Base-by-base conservation (phyloP, 2,329 filamentous ascomycete genomes). In the Monilinia aucupariae region DNA sequence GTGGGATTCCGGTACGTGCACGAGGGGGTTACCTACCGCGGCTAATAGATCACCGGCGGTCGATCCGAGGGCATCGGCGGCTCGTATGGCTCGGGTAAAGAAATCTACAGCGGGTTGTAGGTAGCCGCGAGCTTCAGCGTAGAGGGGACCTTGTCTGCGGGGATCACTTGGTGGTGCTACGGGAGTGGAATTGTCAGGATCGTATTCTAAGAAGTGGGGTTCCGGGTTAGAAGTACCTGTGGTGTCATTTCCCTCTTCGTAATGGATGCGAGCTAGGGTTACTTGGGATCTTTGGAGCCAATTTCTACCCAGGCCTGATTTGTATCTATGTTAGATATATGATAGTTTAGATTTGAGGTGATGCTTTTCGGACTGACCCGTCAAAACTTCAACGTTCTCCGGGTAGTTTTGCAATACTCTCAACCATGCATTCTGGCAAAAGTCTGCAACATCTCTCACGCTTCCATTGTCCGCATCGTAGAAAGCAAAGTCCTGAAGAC, bases 201-300 rank as follows among this genome's bases (percentile, higher is more conserved):
- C 20, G 13, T 45, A 47, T 17, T 22, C 47, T 17, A 6, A 22
- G 22, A 25, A 53, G 20, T 47, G 4, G 13, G 13, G 17, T 30
- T 39, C 30, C 12, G 49, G 50, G n/a, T 64, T 67, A 66, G 64
- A 64, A 63, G 64, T 71, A 62, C 68, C 68, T 59, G 68, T 71
- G 25, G 65, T 62, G 41, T 74, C 72, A 60, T 72, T 72, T 20
- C 71, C 72, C 51, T 81, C 80, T 51, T 76, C 71, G 17, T 71
- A 73, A 62, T 81, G 77, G 64, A 83, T 82, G 61, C 76, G 77
- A 39, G 78, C 75, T 27, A 83, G 72, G 41, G 74, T 75, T 63
- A 75, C 76, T 67, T 83, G 81, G n/a, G 81, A 77, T 68, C 78
- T 78, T 50, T 76, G 74, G 1, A 82, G 74, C 81, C 81, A 84